Base-by-base conservation (phyloP, 2,329 filamentous ascomycete species). In the Alternaria postmessia region DNA sequence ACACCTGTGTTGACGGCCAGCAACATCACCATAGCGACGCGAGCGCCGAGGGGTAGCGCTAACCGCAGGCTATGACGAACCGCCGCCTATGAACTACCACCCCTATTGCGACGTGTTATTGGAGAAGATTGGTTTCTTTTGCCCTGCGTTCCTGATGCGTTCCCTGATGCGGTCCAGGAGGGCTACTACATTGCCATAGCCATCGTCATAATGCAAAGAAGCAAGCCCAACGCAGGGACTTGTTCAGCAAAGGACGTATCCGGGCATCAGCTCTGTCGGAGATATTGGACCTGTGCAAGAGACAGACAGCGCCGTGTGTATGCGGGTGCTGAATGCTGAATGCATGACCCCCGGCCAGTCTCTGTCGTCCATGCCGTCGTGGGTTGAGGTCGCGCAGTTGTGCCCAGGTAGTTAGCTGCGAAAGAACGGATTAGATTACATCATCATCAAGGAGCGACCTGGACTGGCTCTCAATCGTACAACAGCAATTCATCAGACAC, bases 21-120 rank as follows among this genome's bases (percentile, higher is more conserved):
- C 48, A 61, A 44, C 56, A 62, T 68, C 64, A 67, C 71, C 66
- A 49, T 48, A 59, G 69, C 66, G 68, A 75, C 71, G 67, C 59
- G 59, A 49, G 46, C 46, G 46, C 32, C 46, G 46, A 65, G 66
- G 64, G 64, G 61, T 48, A 63, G 58, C 64, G 64, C 66, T 62
- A 68, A 46, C 32, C 55, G 34, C 57, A 59, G 46, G 48, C 53
- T 49, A 60, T 38, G 53, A 51, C 41, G 53, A 57, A 54, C 26
- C 42, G 11, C 32, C 1, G 32, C 46, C 12, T 49, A 14, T 14
- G 16, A n/a, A 32, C 38, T 28, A 48, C 18, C 44, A 48, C 57
- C 46, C 51, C 53, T 51, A 54, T 46, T 46, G 18, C 30, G 38
- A 42, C 14, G 39, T 12, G n/a, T 22, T 32, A 20, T 16, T 26